Evolutionary conservation across 208 protist species (phyloP), one percentile per base, ranked within the genome.

Genomic region (Leishmania arabica): DNA sequence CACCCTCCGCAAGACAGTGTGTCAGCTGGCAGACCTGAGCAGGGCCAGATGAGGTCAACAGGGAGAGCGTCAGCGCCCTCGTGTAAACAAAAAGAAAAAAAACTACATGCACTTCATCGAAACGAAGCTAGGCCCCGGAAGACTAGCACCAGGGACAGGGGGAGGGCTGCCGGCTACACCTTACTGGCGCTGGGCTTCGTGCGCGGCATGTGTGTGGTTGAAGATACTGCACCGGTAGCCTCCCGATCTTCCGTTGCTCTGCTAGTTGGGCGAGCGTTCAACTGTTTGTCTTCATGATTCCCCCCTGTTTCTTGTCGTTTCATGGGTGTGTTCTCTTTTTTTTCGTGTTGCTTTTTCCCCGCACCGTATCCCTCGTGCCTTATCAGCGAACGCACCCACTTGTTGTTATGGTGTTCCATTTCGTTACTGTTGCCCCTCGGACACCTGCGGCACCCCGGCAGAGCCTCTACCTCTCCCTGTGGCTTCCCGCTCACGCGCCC

Each of bases 41-140:
- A 84, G 86, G 19, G 87, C 93, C 71, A 90, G 92, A 54, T 65
- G 81, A 88, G 76, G 56, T 93, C 56, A 86, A 88, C 81, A 75
- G 75, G 45, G 85, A 92, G 73, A 89, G 93, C 70, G 17, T 93
- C 53, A 89, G 92, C 45, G 71, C 69, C 64, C 64, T 93, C 40
- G 83, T 95, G 8, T 83, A 92, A 77, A 31, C n/a, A 31, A 24
- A 31, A 31, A 31, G 5, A 31, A 31, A 45, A 54, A 21, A 93
- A 93, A 91, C 82, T 86, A 86, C 45, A 84, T 95, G 68, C 78
- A 84, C 76, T 92, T 85, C 65, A 74, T 95, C 51, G 73, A 89
- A 3, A 92, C 89, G 19, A 93, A 93, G 76, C 79, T 95, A 4
- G 90, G 92, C 42, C 89, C 88, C 24, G 87, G 89, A 68, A 89